A percentile compares a stretch with the other conserved stretches of the same genome.
Evolutionary conservation across 2,329 filamentous ascomycete species (phyloP).

Genomic region (Neopestalotiopsis sp.): DNA sequence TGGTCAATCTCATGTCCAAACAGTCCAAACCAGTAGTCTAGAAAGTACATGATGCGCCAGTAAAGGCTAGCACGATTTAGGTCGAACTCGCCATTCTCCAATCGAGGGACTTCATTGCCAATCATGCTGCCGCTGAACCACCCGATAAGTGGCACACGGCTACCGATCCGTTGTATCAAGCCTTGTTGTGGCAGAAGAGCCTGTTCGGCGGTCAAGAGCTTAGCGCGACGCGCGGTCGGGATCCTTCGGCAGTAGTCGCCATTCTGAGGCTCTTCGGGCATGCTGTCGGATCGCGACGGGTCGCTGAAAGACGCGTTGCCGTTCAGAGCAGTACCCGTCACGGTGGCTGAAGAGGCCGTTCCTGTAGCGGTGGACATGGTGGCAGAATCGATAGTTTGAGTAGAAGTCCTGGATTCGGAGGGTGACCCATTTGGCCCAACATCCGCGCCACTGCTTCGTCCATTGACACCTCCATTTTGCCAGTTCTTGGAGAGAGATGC

Average conservation of each 20-base stretch:
- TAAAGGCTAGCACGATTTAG: slow-evolving; percentile 70
- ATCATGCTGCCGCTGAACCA: slow-evolving; percentile 78
- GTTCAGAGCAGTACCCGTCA: slow-evolving; percentile 39
- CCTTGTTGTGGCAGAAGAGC: slow-evolving; percentile 74
- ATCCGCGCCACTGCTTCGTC: slow-evolving; percentile 31
- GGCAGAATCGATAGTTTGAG: slow-evolving; percentile 62
- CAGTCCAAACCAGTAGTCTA: slow-evolving; percentile 62
- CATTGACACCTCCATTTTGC: slow-evolving; percentile 16
- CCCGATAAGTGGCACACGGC: slow-evolving; percentile 70
- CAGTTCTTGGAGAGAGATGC: slow-evolving; percentile 39
- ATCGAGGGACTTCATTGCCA: slow-evolving; percentile 75
- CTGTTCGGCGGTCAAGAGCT: slow-evolving; percentile 71
- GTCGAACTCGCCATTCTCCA: slow-evolving; percentile 78
- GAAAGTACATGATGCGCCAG: slow-evolving; percentile 70
- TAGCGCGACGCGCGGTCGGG: slow-evolving; percentile 68
- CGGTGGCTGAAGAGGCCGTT: slow-evolving; percentile 50
- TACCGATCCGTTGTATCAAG: slow-evolving; percentile 65
- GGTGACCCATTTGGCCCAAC: slow-evolving; percentile 44
- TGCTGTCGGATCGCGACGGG: slow-evolving; percentile 16
- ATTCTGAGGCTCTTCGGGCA: slow-evolving; percentile 34
- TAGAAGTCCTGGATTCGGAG: slow-evolving; percentile 54
- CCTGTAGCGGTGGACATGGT: slow-evolving; percentile 51
- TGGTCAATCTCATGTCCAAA: slow-evolving; percentile 64
- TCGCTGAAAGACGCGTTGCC: slow-evolving; percentile 1
- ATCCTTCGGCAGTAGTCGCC: slow-evolving; percentile 64